phyloP scores from a whole-genome alignment of 73 alveolate genomes.

The Effrenium voratum region DNA sequence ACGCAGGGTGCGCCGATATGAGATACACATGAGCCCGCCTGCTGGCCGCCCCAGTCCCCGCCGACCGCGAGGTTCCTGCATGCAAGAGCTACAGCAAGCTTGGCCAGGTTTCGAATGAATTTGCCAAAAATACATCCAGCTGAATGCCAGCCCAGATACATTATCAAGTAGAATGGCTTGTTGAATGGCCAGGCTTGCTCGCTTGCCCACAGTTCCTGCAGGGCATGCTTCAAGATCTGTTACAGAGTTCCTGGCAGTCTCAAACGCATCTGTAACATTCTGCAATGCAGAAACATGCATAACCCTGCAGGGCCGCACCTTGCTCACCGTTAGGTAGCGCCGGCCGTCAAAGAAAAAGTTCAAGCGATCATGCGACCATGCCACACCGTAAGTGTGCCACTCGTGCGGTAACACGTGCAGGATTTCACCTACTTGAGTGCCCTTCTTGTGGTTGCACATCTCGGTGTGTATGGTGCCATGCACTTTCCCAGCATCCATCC shows the following conservation, averaged over 20 bases:
- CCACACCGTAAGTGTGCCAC: slow-evolving; percentile 81
- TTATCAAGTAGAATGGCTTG: slow-evolving; percentile 38
- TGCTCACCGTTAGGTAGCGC: slow-evolving; percentile 37
- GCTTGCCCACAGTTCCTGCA: slow-evolving; percentile 56
- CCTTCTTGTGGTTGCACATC: slow-evolving; percentile 74
- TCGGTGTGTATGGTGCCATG: slow-evolving; percentile 86
- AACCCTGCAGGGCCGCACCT: not conserved
- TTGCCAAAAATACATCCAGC: not conserved
- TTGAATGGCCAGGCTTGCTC: slow-evolving; percentile 90
- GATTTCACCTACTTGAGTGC: slow-evolving; percentile 66
- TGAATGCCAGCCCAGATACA: slow-evolving; percentile 12
- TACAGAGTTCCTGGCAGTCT: not conserved
- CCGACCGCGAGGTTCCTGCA: slow-evolving; percentile 89
- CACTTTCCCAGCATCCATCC: slow-evolving; percentile 62
- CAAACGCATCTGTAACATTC: not conserved
- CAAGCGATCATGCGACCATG: slow-evolving; percentile 44
- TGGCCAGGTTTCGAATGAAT: too few relatives aligned
- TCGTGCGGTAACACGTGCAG: not conserved
- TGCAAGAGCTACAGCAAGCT: not conserved
- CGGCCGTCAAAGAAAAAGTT: slow-evolving; percentile 41
- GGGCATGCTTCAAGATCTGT: not conserved
- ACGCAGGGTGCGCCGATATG: not conserved
- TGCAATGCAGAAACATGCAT: not conserved
- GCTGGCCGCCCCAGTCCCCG: slow-evolving; percentile 90
- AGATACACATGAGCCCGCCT: not conserved